These are phyloP conservation scores for Neocallimastix lanati DNA, from an alignment of 192 early-diverging fungal genomes.

Conservation along the genomic window DNA sequence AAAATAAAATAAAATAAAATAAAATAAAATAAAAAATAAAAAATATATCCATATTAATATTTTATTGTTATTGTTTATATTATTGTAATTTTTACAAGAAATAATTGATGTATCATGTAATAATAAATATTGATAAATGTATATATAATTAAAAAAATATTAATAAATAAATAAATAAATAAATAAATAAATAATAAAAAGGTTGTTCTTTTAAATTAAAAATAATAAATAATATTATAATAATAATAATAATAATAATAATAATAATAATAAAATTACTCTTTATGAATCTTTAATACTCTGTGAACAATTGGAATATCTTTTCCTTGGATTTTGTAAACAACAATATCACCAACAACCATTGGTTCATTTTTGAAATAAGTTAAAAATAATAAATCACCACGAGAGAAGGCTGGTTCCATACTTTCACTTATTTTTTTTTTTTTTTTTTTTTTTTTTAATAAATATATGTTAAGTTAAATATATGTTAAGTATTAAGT, in stretches of 20 bases:
- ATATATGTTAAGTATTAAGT: no score
- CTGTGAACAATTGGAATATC: conserved; percentile 94
- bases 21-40: background rate
- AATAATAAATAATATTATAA: background rate
- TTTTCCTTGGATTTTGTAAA: conserved; percentile 76
- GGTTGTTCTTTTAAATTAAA: background rate
- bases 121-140: no score
- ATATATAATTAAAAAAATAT: no score
- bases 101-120: no score
- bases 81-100: no score
- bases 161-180: no score
- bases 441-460: no score
- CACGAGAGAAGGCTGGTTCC: conserved; percentile 89
- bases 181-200: no score
- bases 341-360: conserved; percentile 78
- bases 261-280: conserved; percentile 17
- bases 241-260: background rate
- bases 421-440: conserved; percentile 56
- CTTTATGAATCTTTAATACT: conserved; percentile 77
- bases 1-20: background rate
- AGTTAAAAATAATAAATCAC: conserved; percentile 66
- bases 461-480: no score
- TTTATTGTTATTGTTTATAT: no score
- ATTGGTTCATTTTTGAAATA: conserved; percentile 49
- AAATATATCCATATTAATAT: background rate